These are phyloP conservation scores for Neostapfia colusana DNA, from an alignment of 176 grass and related monocot genomes.

Conservation along the genomic window DNA sequence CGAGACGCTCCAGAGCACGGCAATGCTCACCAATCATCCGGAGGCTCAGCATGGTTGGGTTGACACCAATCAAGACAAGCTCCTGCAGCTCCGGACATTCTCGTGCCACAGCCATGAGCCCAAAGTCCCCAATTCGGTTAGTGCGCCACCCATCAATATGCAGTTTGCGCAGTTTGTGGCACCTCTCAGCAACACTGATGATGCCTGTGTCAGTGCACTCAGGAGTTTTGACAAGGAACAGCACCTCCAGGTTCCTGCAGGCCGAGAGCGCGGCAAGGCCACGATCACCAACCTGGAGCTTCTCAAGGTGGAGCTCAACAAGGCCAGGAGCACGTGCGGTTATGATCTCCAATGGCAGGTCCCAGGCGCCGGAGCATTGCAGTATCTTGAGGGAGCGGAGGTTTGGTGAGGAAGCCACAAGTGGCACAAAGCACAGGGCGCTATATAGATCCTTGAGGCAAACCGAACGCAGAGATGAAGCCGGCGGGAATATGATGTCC, in stretches of 20 bases:
- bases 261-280: conserved; percentile 39
- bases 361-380: conserved; percentile 81
- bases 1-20: conserved; percentile 75
- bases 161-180: conserved; percentile 71
- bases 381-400: conserved; percentile 73
- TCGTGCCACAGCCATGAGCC: conserved; percentile 54
- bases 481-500: no score
- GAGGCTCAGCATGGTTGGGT: conserved; percentile 62
- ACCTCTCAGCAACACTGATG: conserved; percentile 54
- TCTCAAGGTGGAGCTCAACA: conserved; percentile 82
- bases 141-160: conserved; percentile 91
- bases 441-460: conserved; percentile 87
- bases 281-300: conserved; percentile 90
- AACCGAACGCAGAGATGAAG: no score
- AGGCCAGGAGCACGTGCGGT: conserved; percentile 13
- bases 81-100: conserved; percentile 82
- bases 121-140: conserved; percentile 76
- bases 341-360: conserved; percentile 18
- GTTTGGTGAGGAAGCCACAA: conserved; percentile 59
- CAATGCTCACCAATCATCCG: conserved; percentile 75
- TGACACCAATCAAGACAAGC: conserved; percentile 85
- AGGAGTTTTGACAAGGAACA: conserved; percentile 77
- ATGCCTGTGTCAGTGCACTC: conserved; percentile 73
- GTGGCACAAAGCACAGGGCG: conserved; percentile 72
- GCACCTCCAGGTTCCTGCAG: conserved; percentile 57